Evolutionary conservation across 108 stramenopile species (phyloP), one percentile per base, ranked within the genome.

Genomic region (Parietichytrium sp.): DNA sequence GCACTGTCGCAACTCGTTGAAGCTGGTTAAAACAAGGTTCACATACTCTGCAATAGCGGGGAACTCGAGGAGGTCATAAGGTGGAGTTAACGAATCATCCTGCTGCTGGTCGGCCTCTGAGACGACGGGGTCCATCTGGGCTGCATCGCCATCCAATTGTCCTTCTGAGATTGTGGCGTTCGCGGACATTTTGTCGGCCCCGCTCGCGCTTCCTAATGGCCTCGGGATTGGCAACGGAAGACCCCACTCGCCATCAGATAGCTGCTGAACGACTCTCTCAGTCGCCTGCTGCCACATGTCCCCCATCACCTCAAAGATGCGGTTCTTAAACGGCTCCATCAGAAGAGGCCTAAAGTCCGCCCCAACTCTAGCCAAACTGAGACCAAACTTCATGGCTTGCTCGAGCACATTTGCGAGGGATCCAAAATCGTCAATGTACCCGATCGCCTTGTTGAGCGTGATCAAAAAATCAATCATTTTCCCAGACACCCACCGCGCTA

Each of bases 321-420:
- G 61, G 33, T 42, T 33, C 42, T 72, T 72, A 27, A 72, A 72
- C 0, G 61, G 61, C 61, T 72, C 61, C 61, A 72, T 72, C 23
- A 72, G 61, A 7, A 72, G 20, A 36, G 61, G 61, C 6, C 61
- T 16, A 72, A 72, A 72, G 61, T 72, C 61, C 33, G 61, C 61
- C 38, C 61, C 61, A 45, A 72, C 61, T n/a, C 61, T 33, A n/a
- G 61, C 61, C 23, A 72, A 42, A 72, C 61, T 72, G 4, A 72
- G 61, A 7, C 61, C 61, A 27, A 72, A 72, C 20, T 72, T 72
- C 61, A 72, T 72, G 42, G 61, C 61, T 25, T 72, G 61, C 42
- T 72, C 61, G 16, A 72, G 42, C 0, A 72, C 61, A 45, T 72
- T 72, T 0, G 61, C 6, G 23, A 72, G 33, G 25, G 61, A 72